Base-by-base conservation (phyloP, 495 filamentous ascomycete species). In the Neurospora sp. region DNA sequence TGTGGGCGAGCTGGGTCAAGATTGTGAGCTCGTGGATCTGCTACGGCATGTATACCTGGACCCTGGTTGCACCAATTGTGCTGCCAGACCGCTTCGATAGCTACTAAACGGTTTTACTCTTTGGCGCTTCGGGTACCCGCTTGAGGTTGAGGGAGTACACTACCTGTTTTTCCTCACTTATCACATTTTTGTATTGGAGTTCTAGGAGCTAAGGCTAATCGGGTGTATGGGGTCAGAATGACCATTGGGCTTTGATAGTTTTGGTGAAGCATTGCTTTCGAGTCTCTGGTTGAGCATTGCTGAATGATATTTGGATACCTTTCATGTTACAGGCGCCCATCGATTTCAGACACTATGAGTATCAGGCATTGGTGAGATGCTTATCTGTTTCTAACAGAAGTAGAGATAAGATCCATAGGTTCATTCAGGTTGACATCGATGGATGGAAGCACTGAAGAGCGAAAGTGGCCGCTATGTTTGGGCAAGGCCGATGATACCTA, bases 1-100 rank as follows among this genome's bases (percentile, higher is more conserved):
- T 98, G 84, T 97, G 94, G 90, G 96, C 96, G 27, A 97, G 93
- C 82, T 99, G 96, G 96, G 94, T 97, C 75, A 99, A 98, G 90
- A 98, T 99, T 80, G 89, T 98, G 69, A 97, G 94, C 83, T 90
- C 94, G 20, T 99, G 96, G 96, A 90, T 96, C 68, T 98, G 96
- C 82, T 98, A 99, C 82, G 90, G 84, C 45, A 93, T 99, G 81
- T 99, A 98, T 77, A 85, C 89, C 47, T 99, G 96, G 96, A 97
- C 93, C 35, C 80, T 99, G 76, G 83, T 96, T 68, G 96, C 96
- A 47, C 96, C 96, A 9, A 86, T 94, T 44, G 76, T 95, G 35
- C 77, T 99, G 80, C 94, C 96, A 1, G 94, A 97, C 76, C 86
- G 94, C 71, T 97, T 97, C 82, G 92, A 91, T 31, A 79, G 75